Evolutionary conservation across 2,329 filamentous ascomycete genomes (phyloP).

Genomic region (Fusarium xyrophilum): DNA sequence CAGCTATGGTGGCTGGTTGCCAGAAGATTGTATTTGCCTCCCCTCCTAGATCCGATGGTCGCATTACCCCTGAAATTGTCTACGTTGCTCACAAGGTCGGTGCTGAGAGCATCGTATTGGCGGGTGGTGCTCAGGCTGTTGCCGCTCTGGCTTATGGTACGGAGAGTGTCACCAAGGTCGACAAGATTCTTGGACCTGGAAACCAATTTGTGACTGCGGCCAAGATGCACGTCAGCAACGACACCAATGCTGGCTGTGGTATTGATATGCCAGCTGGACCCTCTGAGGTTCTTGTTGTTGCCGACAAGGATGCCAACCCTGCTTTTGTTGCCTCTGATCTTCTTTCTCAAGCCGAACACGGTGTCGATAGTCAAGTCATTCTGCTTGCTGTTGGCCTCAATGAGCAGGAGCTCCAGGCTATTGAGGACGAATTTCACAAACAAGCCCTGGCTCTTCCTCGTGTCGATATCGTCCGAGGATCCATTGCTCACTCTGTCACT

Average conservation of each 20-base stretch:
- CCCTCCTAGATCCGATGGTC: conserved; percentile 86
- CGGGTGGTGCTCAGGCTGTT: conserved; percentile 93
- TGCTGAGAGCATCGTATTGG: conserved; percentile 93
- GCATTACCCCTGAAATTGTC: conserved; percentile 93
- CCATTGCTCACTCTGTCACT: conserved; percentile 91
- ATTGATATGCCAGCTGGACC: conserved; percentile 99
- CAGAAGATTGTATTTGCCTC: conserved; percentile 93
- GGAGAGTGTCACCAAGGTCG: conserved; percentile 91
- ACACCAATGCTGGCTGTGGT: conserved; percentile 91
- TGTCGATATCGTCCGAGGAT: conserved; percentile 89
- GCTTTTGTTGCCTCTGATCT: conserved; percentile 96
- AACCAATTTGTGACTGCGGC: conserved; percentile 99
- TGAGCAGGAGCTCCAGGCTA: conserved; percentile 76
- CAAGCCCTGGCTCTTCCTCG: conserved; percentile 88
- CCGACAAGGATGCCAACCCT: conserved; percentile 85
- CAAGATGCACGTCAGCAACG: conserved; percentile 98
- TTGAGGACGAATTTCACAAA: conserved; percentile 88
- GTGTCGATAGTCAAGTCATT: conserved; percentile 93
- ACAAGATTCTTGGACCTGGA: conserved; percentile 97
- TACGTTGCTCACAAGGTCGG: conserved; percentile 97
- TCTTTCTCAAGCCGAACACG: conserved; percentile 94
- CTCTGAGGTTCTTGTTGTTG: conserved; percentile 94
- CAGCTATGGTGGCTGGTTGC: conserved; percentile 96
- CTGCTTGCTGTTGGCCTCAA: conserved; percentile 82
- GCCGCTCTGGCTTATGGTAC: conserved; percentile 98